phyloP scores from a whole-genome alignment of 805 yeast species.

The Cyberlindnera samutprakarnensis region DNA sequence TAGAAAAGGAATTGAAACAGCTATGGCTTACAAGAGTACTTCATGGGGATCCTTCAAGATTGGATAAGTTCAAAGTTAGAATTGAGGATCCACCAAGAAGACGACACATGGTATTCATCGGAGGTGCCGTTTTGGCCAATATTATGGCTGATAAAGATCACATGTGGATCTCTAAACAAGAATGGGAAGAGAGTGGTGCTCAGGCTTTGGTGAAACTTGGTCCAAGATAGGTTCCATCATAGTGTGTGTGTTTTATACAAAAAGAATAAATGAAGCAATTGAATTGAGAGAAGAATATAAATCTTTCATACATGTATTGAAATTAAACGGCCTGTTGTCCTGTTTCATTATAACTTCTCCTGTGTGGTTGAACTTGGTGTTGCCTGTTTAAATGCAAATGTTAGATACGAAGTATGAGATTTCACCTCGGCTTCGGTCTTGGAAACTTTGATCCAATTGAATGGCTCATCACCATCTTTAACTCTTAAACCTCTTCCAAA shows the following conservation, averaged over 20 bases:
- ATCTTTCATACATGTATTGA: too few relatives aligned
- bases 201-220: slow-evolving; percentile 82
- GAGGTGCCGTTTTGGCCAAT: slow-evolving; percentile 96
- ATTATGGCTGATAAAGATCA: slow-evolving; percentile 98
- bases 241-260: too few relatives aligned
- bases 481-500: slow-evolving; percentile 87
- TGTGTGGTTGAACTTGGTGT: background rate
- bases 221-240: slow-evolving; percentile 72
- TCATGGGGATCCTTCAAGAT: slow-evolving; percentile 77
- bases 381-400: slow-evolving; percentile 64
- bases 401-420: slow-evolving; percentile 88
- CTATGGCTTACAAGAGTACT: slow-evolving; percentile 89
- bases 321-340: too few relatives aligned
- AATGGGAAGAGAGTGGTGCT: slow-evolving; percentile 97
- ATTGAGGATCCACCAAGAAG: slow-evolving; percentile 99
- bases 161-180: slow-evolving; percentile 94
- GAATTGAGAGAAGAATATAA: too few relatives aligned
- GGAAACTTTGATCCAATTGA: slow-evolving; percentile 78
- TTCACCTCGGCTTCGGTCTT: slow-evolving; percentile 79
- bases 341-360: too few relatives aligned
- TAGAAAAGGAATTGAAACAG: slow-evolving; percentile 94
- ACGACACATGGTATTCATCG: slow-evolving; percentile 97
- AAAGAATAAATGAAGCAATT: too few relatives aligned
- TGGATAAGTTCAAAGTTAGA: slow-evolving; percentile 88
- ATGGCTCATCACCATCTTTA: slow-evolving; percentile 78